Conservation (phyloP, 805 yeast genomes). For the Cyberlindnera misumaiensis region DNA sequence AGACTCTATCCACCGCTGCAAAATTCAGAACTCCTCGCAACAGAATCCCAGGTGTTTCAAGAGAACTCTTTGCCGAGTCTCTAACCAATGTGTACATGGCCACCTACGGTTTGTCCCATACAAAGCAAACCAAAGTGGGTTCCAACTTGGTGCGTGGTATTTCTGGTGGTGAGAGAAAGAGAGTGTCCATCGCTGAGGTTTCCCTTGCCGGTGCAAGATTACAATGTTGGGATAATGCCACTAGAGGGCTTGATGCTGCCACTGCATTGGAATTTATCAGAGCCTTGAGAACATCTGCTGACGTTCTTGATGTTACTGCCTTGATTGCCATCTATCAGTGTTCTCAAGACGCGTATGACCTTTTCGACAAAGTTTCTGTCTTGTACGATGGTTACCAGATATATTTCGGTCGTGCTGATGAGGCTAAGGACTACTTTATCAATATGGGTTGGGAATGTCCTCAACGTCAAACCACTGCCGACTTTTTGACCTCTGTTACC, state of each 20-base stretch:
- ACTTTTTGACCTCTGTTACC: slow-evolving; percentile 50
- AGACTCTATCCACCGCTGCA: slow-evolving; percentile 52
- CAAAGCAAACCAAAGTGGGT: slow-evolving; percentile 60
- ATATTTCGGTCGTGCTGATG: slow-evolving; percentile 39
- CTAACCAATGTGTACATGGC: slow-evolving; percentile 47
- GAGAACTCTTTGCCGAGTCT: slow-evolving; percentile 42
- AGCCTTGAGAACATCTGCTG: slow-evolving; percentile 46
- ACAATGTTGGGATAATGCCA: slow-evolving; percentile 55
- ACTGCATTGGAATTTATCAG: slow-evolving; percentile 51
- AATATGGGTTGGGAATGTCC: slow-evolving; percentile 54
- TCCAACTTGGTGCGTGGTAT: slow-evolving; percentile 62
- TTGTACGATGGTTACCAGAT: slow-evolving; percentile 53
- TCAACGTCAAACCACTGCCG: slow-evolving; percentile 53
- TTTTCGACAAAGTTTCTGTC: slow-evolving; percentile 47
- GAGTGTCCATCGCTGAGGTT: slow-evolving; percentile 70
- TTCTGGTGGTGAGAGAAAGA: slow-evolving; percentile 70
- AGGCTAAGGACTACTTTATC: slow-evolving; percentile 42
- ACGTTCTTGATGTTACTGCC: slow-evolving; percentile 43
- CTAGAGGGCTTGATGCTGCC: slow-evolving; percentile 60
- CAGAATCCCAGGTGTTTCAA: slow-evolving; percentile 43
- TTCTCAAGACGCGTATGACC: slow-evolving; percentile 47
- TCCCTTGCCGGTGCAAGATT: slow-evolving; percentile 39
- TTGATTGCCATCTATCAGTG: slow-evolving; percentile 57
- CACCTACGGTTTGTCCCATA: slow-evolving; percentile 45
- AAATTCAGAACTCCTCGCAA: slow-evolving; percentile 49